Evolutionary conservation across 2,329 filamentous ascomycete species (phyloP), one percentile per base, ranked within the genome.

Genomic region (Cladosporium sp.): DNA sequence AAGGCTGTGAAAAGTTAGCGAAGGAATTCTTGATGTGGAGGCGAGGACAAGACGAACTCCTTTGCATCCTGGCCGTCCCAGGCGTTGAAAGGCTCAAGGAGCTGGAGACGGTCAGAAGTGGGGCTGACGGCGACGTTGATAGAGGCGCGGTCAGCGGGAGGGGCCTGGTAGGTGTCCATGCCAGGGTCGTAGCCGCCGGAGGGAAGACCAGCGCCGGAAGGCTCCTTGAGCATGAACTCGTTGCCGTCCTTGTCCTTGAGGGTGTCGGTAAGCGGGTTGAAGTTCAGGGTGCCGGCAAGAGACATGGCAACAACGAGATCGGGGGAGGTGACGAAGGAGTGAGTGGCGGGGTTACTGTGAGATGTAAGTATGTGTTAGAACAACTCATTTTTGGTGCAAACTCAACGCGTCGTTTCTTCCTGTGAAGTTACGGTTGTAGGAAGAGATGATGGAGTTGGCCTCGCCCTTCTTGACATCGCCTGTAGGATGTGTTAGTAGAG

Each of bases 401-500:
- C 91, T 83, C 96, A 97, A 65, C n/a, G n/a, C 91, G 68, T 96
- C 92, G 76, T 97, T 97, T 74, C 94, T 91, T 65, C 93, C 93
- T 61, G 93, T 97, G 82, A 99, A 97, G 86, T 99, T 97, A 78
- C 94, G 91, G 88, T 99, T 99, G 87, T 97, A 99, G 25, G 94
- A 97, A 47, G 92, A 97, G 74, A 99, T 82, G 75, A 99, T 99
- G 6, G 91, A 95, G 86, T 99, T 99, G 70, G 91, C 81, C 68
- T 90, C 87, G 65, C 93, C 93, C 85, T 97, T 97, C 83, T 92
- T 89, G 57, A 97, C 91, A 68, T 97, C 93, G 65, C 37, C 49
- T 52, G 22, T 34, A 22, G 17, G 19, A 1, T 13, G 19, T 5
- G n/a, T 49, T 36, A 49, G 45, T 28, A 49, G 5, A 39, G 10